Base-by-base conservation (phyloP, 1,284 basidiomycete species). In the Megacollybia platyphylla region DNA sequence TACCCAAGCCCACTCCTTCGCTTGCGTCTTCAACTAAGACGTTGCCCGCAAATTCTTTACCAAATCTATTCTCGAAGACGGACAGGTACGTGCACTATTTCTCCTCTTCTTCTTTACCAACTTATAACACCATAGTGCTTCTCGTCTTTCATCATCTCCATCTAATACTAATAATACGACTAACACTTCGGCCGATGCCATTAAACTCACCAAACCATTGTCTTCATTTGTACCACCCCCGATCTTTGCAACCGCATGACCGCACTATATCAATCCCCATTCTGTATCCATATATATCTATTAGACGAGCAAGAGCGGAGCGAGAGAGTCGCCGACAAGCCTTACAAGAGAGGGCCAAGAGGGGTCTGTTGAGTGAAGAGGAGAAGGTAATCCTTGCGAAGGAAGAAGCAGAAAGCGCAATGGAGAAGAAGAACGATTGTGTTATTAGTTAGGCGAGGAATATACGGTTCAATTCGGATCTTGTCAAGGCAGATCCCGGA, bases 291-390 rank as follows among this genome's bases (percentile, higher is more conserved):
- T 32, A 35, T 15, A 17, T 18, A 27, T 2, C 24, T 4, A 41
- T 30, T 27, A 87, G 83, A 51, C 80, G 82, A 17, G 79, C 82
- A 29, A 76, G 65, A 60, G 76, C 74, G 7, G 83, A 87, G 58
- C 67, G 70, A 53, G 76, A 76, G 52, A 83, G 80, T 52, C 65
- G 67, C 51, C 56, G 71, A 46, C 74, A 71, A 54, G 82, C 76
- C 1, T 75, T 87, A 72, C 62, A 70, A 52, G 76, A 70, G 45
- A 71, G 83, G 24, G 79, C 74, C 4, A 71, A 69, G 67, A 86
- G 80, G 57, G 83, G 84, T 36, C 67, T 80, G 18, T 50, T 77
- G 48, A 72, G 59, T 40, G 71, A 73, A 42, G 68, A 70, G 44
- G 82, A 86, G 68, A 80, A 79, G 59, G 57, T 62, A 24, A 65